phyloP scores from a whole-genome alignment of 1,139 yeast species.

The Taphrina pruni region DNA sequence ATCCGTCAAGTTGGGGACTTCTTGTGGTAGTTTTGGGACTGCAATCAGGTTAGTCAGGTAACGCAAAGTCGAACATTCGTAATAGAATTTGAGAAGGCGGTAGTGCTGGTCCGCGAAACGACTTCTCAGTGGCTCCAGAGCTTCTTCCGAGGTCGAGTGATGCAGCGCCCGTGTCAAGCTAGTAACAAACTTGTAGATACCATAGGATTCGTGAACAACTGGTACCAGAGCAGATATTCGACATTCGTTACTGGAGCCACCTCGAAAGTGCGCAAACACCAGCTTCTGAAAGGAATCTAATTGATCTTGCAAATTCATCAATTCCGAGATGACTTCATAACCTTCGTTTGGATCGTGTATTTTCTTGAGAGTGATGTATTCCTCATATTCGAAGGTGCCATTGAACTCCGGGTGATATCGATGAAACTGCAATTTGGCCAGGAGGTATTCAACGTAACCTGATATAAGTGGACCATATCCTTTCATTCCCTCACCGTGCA shows the following conservation, averaged over 20 bases:
- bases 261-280: slow-evolving; percentile 74
- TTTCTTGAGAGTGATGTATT: slow-evolving; percentile 82
- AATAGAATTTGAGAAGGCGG: slow-evolving; percentile 80
- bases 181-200: slow-evolving; percentile 85
- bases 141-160: slow-evolving; percentile 70
- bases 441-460: slow-evolving; percentile 74
- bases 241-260: slow-evolving; percentile 73
- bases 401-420: slow-evolving; percentile 85
- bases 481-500: slow-evolving; percentile 48
- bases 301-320: slow-evolving; percentile 84
- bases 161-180: slow-evolving; percentile 92
- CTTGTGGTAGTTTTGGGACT: slow-evolving; percentile 75
- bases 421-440: slow-evolving; percentile 81
- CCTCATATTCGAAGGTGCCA: slow-evolving; percentile 96
- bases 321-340: slow-evolving; percentile 82
- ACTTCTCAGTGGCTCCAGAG: slow-evolving; percentile 72
- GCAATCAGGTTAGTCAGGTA: slow-evolving; percentile 83
- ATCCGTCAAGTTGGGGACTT: slow-evolving; percentile 69
- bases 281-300: slow-evolving; percentile 80
- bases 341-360: slow-evolving; percentile 93
- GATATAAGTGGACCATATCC: slow-evolving; percentile 76
- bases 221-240: slow-evolving; percentile 89
- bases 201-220: slow-evolving; percentile 89
- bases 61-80: slow-evolving; percentile 85
- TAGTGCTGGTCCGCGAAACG: slow-evolving; percentile 81